Evolutionary conservation across 2,329 filamentous ascomycete species (phyloP).

Genomic region (Alternaria gansuensis): DNA sequence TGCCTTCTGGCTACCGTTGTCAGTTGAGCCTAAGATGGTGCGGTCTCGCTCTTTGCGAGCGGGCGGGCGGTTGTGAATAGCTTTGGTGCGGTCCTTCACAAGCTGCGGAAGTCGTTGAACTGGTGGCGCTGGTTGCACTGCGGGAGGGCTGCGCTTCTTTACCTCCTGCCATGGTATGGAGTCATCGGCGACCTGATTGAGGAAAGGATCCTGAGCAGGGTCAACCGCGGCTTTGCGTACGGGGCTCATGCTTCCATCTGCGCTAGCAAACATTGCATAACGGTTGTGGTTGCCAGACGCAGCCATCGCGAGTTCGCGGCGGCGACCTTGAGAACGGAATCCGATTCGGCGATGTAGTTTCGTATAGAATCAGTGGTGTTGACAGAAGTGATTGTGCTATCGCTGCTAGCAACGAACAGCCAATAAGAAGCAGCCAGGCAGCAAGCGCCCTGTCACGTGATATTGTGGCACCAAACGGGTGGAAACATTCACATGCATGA

Average conservation of each 20-base stretch:
- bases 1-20: constrained; percentile 22
- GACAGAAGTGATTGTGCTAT: not conserved
- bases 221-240: constrained; percentile 10
- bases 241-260: constrained; percentile 20
- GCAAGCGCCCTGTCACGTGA: constrained; percentile 20
- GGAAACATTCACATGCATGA: constrained; percentile 6
- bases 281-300: constrained; percentile 30
- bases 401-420: constrained; percentile 3
- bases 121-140: constrained; percentile 1
- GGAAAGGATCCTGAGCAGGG: constrained; percentile 28
- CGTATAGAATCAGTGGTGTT: not conserved
- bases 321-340: not conserved
- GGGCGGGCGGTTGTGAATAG: not conserved
- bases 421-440: constrained; percentile 14
- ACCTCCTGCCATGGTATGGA: constrained; percentile 42
- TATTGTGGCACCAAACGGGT: not conserved
- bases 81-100: constrained; percentile 22
- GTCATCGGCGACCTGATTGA: constrained; percentile 37
- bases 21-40: constrained; percentile 19
- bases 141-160: constrained; percentile 28
- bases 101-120: constrained; percentile 10
- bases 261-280: constrained; percentile 36
- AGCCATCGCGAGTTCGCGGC: constrained; percentile 25
- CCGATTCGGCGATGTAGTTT: not conserved
- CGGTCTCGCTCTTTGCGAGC: constrained; percentile 15